A percentile compares a stretch with the other conserved stretches of the same genome.
Evolutionary conservation across 116 monocot species (phyloP).

Genomic region (Cymodocea nodosa): DNA sequence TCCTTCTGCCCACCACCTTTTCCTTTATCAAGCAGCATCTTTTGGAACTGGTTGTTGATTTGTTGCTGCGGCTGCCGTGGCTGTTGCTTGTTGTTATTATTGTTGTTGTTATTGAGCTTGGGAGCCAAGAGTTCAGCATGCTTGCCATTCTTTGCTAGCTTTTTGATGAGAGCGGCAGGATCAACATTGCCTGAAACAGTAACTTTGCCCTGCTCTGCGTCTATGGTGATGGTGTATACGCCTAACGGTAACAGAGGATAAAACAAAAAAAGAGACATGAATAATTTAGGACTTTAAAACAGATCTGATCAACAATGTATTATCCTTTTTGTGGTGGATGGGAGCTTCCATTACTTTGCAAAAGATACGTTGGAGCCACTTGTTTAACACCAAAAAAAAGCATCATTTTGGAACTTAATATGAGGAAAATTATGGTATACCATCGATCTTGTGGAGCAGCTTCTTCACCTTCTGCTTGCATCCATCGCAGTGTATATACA

Average conservation of each 20-base stretch:
- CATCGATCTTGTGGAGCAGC: conserved; percentile 32
- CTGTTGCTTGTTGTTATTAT: not conserved
- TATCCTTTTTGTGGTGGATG: conserved; percentile 1
- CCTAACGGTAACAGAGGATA: conserved; percentile 19
- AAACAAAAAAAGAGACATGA: not conserved
- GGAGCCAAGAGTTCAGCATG: conserved; percentile 41
- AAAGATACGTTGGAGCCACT: not conserved
- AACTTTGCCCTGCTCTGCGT: conserved; percentile 52
- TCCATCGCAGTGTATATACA: conserved; percentile 38
- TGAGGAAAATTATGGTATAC: conserved; percentile 4
- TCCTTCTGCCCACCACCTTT: conserved; percentile 33
- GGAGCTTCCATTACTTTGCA: conserved; percentile 1
- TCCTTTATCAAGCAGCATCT: conserved; percentile 26
- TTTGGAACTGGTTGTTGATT: conserved; percentile 32
- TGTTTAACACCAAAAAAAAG: not conserved
- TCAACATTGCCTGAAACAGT: conserved; percentile 34
- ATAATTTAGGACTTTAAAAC: not conserved
- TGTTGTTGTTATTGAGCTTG: conserved; percentile 10
- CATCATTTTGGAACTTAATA: not conserved
- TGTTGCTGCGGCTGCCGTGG: not conserved
- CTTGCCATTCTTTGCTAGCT: conserved; percentile 57
- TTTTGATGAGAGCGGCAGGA: conserved; percentile 33
- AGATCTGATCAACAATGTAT: not conserved
- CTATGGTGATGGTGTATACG: conserved; percentile 44
- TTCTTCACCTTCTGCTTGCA: conserved; percentile 38